phyloP scores from a whole-genome alignment of 805 yeast species.

The Saturnispora zaruensis region DNA sequence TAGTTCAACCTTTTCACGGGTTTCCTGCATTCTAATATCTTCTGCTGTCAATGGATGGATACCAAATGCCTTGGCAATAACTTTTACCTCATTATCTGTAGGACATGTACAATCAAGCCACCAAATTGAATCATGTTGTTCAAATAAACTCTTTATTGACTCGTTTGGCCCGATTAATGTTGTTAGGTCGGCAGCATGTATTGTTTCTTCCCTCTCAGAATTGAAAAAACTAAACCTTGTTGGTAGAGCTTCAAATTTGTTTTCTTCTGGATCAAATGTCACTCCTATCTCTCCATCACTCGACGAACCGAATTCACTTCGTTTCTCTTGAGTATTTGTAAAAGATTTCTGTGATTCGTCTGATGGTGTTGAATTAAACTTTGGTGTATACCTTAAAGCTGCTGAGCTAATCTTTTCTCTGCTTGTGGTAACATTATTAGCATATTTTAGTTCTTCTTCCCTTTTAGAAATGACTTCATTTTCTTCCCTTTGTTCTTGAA shows the following conservation, averaged over 20 bases:
- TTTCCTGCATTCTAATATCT: slow-evolving; percentile 92
- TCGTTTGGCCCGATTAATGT: slow-evolving; percentile 61
- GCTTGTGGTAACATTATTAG: slow-evolving; percentile 25
- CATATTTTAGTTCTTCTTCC: slow-evolving; percentile 24
- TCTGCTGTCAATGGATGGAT: slow-evolving; percentile 97
- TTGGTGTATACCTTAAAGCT: slow-evolving; percentile 57
- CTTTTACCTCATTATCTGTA: slow-evolving; percentile 89
- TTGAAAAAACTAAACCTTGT: slow-evolving; percentile 80
- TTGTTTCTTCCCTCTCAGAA: slow-evolving; percentile 74
- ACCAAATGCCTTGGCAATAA: slow-evolving; percentile 86
- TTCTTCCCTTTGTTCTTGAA: slow-evolving; percentile 50
- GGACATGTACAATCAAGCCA: slow-evolving; percentile 95
- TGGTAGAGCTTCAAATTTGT: slow-evolving; percentile 32
- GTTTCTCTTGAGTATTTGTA: not conserved
- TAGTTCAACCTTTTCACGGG: slow-evolving; percentile 94
- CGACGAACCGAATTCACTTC: not conserved
- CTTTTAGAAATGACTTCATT: slow-evolving; percentile 30
- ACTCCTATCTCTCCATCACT: slow-evolving; percentile 8
- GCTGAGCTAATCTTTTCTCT: slow-evolving; percentile 37
- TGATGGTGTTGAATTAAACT: slow-evolving; percentile 11
- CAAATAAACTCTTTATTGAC: slow-evolving; percentile 60
- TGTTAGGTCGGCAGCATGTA: slow-evolving; percentile 83
- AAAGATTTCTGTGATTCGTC: slow-evolving; percentile 5
- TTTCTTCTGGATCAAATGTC: slow-evolving; percentile 12
- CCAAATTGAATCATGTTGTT: slow-evolving; percentile 74